phyloP scores from a whole-genome alignment of 257 asterid species.

The Striga asiatica region DNA sequence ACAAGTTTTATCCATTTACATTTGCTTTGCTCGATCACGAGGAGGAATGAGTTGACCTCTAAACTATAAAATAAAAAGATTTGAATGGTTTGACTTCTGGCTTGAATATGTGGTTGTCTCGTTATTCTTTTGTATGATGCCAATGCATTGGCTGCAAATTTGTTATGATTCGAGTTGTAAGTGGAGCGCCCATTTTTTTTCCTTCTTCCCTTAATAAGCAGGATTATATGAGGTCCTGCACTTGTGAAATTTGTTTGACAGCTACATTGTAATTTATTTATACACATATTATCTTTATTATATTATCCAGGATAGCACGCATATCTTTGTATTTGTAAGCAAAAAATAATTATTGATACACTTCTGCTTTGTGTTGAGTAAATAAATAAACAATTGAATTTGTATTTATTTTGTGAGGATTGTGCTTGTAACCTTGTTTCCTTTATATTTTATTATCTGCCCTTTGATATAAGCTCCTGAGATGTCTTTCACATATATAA shows the following conservation, averaged over 20 bases:
- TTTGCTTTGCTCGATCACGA: constrained; percentile 43
- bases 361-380: neutral
- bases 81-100: constrained; percentile 24
- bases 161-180: constrained; percentile 16
- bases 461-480: too few relatives aligned
- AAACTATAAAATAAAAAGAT: constrained; percentile 13
- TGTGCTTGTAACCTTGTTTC: too few relatives aligned
- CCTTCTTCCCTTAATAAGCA: constrained; percentile 31
- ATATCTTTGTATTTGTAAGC: constrained; percentile 9
- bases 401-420: too few relatives aligned
- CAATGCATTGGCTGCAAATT: constrained; percentile 4
- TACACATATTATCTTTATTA: constrained; percentile 11
- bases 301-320: constrained; percentile 4
- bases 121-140: constrained; percentile 28
- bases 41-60: constrained; percentile 46
- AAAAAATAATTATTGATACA: neutral
- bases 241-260: constrained; percentile 13
- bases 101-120: constrained; percentile 18
- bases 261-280: constrained; percentile 18
- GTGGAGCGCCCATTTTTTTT: neutral
- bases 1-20: constrained; percentile 76
- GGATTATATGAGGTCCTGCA: constrained; percentile 28
- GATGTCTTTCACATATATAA: too few relatives aligned
- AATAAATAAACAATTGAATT: too few relatives aligned
- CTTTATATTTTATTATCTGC: too few relatives aligned